Base-by-base conservation (phyloP, 2,329 filamentous ascomycete species). In the Trichoderma asperellum region DNA sequence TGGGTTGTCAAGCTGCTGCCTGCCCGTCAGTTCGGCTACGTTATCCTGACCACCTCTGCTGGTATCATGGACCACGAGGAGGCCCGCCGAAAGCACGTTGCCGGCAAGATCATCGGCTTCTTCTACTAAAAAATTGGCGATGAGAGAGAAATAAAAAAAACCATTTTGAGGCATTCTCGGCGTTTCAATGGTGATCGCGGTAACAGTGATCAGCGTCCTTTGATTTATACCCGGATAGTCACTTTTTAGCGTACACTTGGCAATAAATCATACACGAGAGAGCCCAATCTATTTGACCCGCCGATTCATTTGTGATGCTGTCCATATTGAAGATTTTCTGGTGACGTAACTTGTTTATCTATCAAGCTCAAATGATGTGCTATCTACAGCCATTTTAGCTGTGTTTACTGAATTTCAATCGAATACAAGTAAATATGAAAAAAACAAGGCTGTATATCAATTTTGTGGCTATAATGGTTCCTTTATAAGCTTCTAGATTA, bases 41-140 rank as follows among this genome's bases (percentile, higher is more conserved):
- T 99, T 81, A 94, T 99, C 85, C 92, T 99, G 80, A 99, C 96
- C 84, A 99, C 96, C 85, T 97, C 94, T 72, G 94, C 96, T 74
- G 96, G 96, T 84, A 99, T 99, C 85, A 98, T 99, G 95, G 96
- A 99, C 88, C 96, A 99, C 88, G 96, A 99, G 89, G 96, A 99
- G 91, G 96, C 96, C 77, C 89, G 96, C 82, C 89, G 96, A 84
- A 98, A 98, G 91, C 96, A 99, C 88, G 96, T 98, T 81, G 91
- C 95, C 77, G 96, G 96, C 86, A 99, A 99, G 91, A 93, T 99
- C 85, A 93, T 98, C 79, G 96, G 96, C 79, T 99, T 98, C 91
- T 97, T 97, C 89, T 98, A 97, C 89, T 97, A 96, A n/a, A 43
- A 73, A 73, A 73, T 53, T 63, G 49, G 71, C 62, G 65, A 70